Evolutionary conservation across 2,329 filamentous ascomycete species (phyloP).

Genomic region (Paracorniculantispora psalliotae): DNA sequence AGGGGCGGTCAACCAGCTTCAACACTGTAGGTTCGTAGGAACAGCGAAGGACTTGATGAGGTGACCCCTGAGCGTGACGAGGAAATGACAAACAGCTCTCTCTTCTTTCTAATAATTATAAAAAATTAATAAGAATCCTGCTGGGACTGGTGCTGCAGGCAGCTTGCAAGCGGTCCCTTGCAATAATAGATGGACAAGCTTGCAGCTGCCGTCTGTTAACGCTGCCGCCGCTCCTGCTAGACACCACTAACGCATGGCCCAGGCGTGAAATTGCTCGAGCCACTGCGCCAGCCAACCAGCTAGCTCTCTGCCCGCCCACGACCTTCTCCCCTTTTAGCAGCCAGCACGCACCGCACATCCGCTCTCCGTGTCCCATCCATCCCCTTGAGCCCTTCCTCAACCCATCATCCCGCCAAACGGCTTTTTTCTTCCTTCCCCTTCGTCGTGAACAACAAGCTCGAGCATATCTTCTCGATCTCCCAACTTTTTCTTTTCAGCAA

Average conservation of each 20-base stretch:
- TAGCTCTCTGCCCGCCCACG: conserved; percentile 12
- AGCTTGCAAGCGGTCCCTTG: too few relatives aligned
- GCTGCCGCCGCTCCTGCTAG: background rate
- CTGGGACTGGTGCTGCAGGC: too few relatives aligned
- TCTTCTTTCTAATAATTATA: too few relatives aligned
- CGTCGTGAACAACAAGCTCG: conserved; percentile 5
- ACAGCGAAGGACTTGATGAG: background rate
- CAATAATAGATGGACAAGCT: background rate
- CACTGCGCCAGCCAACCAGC: conserved; percentile 13
- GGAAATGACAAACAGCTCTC: too few relatives aligned
- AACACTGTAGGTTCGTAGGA: background rate
- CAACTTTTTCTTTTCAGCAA: background rate
- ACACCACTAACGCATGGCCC: conserved; percentile 10
- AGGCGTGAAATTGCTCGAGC: conserved; percentile 18
- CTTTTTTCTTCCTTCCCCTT: conserved; percentile 2
- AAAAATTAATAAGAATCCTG: too few relatives aligned
- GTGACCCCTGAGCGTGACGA: conserved; percentile 10
- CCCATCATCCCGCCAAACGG: conserved; percentile 12
- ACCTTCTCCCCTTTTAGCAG: conserved; percentile 18
- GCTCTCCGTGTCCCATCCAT: background rate
- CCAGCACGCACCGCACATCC: conserved; percentile 8
- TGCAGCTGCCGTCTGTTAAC: background rate
- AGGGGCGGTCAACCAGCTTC: conserved; percentile 14
- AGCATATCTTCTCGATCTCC: conserved; percentile 2
- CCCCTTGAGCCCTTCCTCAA: conserved; percentile 14